phyloP scores from a whole-genome alignment of 257 asterid species.

The Solanum paucissectum region DNA sequence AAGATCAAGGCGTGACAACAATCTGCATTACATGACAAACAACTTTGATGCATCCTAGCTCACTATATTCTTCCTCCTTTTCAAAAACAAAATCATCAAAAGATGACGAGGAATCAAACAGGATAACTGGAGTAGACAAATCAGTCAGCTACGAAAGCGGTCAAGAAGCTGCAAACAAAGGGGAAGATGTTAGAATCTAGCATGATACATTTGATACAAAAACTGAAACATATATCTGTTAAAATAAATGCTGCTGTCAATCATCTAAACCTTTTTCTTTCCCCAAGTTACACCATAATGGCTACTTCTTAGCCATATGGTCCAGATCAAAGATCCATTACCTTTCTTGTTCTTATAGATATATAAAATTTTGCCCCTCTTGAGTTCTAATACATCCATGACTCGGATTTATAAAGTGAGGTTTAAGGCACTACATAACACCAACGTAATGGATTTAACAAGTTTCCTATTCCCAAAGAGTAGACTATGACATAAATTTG shows the following conservation, averaged over 20 bases:
- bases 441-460: not conserved
- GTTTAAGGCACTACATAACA: not conserved
- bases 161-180: conserved; percentile 1
- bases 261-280: not conserved
- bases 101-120: not conserved
- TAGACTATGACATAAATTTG: not conserved
- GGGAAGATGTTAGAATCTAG: not conserved
- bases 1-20: not conserved
- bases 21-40: not conserved
- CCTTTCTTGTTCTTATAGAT: not conserved
- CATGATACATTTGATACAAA: not conserved
- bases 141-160: not conserved
- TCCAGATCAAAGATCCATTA: not conserved
- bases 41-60: not conserved
- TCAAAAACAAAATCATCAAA: not conserved
- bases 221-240: not conserved
- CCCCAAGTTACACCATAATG: not conserved
- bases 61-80: not conserved
- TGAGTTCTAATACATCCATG: not conserved
- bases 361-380: not conserved
- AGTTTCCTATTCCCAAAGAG: not conserved
- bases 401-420: not conserved
- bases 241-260: not conserved
- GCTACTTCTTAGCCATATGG: not conserved
- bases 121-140: not conserved